Evolutionary conservation across 176 grass and related monocot genomes (phyloP).

Genomic region (Luzula sylvatica): DNA sequence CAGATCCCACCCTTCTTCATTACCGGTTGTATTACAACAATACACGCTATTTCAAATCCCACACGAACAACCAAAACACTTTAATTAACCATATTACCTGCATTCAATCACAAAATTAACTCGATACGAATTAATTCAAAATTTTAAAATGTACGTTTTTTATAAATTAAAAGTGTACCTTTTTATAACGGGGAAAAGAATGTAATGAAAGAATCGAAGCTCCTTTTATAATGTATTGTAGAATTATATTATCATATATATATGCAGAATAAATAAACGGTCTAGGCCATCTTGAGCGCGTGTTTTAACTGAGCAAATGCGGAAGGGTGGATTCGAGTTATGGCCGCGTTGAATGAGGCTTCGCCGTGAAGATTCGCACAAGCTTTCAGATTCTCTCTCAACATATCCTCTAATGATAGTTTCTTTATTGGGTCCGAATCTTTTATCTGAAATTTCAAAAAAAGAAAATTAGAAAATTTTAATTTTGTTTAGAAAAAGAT

Average conservation of each 20-base stretch:
- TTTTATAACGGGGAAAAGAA: neutral
- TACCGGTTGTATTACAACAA: slow-evolving; percentile 4
- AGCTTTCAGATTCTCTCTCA: slow-evolving; percentile 86
- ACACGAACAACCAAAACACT: slow-evolving; percentile 3
- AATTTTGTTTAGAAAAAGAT: no score
- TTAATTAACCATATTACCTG: slow-evolving; percentile 16
- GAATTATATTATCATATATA: slow-evolving; percentile 29
- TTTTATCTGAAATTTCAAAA: slow-evolving; percentile 14
- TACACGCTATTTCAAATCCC: neutral
- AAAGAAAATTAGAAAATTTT: neutral
- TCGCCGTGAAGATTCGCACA: slow-evolving; percentile 84
- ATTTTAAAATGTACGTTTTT: no score
- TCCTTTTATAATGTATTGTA: neutral
- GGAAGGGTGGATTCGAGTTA: slow-evolving; percentile 82
- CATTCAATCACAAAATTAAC: neutral
- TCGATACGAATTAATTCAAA: neutral
- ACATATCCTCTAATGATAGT: slow-evolving; percentile 58
- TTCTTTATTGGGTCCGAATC: slow-evolving; percentile 80
- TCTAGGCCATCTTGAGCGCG: slow-evolving; percentile 72
- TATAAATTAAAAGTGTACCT: neutral
- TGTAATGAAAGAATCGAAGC: neutral
- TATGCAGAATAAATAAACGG: slow-evolving; percentile 25
- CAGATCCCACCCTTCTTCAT: neutral
- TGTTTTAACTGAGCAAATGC: slow-evolving; percentile 88
- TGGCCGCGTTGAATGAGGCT: slow-evolving; percentile 75